Evolutionary conservation across 352 stramenopile genomes (phyloP).

Genomic region (Globisporangium lucens): DNA sequence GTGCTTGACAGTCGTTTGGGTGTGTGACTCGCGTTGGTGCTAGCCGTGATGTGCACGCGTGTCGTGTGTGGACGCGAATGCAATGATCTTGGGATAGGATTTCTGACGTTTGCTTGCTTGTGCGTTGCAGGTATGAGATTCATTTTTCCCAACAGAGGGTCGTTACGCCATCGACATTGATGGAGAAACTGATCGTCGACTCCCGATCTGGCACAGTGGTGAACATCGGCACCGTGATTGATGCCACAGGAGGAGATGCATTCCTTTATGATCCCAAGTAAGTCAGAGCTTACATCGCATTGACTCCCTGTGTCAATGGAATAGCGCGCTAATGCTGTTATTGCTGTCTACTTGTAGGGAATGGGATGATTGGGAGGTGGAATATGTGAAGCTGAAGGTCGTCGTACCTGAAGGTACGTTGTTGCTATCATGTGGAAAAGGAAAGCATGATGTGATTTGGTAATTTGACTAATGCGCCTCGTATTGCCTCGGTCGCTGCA

Average conservation of each 20-base stretch:
- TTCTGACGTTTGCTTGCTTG: background rate
- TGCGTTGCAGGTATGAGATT: conserved; percentile 70
- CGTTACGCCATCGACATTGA: conserved; percentile 65
- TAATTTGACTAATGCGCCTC: background rate
- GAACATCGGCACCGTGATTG: conserved; percentile 76
- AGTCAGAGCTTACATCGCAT: conserved; percentile 3
- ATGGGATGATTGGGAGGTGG: conserved; percentile 87
- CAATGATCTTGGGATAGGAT: background rate
- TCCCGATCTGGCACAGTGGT: conserved; percentile 54
- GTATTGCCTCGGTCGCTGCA: conserved; percentile 1
- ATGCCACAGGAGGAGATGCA: conserved; percentile 62
- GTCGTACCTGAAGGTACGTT: conserved; percentile 35
- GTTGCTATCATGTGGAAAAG: background rate
- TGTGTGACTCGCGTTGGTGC: conserved; percentile 3
- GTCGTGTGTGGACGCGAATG: background rate
- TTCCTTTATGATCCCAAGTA: conserved; percentile 81
- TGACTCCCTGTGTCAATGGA: background rate
- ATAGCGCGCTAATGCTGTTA: conserved; percentile 2
- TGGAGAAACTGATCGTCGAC: conserved; percentile 79
- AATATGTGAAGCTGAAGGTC: conserved; percentile 69
- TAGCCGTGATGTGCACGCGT: conserved; percentile 1
- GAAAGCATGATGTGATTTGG: background rate
- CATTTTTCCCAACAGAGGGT: conserved; percentile 60
- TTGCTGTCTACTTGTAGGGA: conserved; percentile 37
- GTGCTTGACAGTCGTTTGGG: conserved; percentile 10